Conservation (phyloP, 2,329 filamentous ascomycete species). For the Xylariaceae sp. region DNA sequence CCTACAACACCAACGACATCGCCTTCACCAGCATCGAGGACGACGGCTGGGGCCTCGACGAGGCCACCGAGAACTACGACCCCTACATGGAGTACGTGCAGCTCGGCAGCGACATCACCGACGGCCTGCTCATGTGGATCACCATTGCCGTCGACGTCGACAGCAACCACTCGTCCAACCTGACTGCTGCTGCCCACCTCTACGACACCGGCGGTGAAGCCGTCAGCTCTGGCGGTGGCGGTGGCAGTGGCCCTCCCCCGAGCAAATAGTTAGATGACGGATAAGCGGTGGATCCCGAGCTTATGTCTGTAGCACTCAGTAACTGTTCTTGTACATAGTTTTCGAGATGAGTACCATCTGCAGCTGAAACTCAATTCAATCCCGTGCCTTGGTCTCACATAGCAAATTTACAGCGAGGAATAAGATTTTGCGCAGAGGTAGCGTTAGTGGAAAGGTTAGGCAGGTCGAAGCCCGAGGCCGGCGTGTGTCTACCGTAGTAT, state of each 20-base stretch:
- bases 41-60: slow-evolving; percentile 40
- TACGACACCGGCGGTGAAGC: background rate
- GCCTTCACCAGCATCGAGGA: slow-evolving; percentile 38
- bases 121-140: background rate
- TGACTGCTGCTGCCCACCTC: slow-evolving; percentile 1
- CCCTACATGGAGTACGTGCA: background rate
- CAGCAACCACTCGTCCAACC: background rate
- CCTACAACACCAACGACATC: slow-evolving; percentile 36
- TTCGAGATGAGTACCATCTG: too few relatives aligned
- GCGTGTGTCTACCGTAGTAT: too few relatives aligned
- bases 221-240: background rate
- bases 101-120: background rate
- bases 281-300: too few relatives aligned
- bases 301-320: too few relatives aligned
- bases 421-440: too few relatives aligned
- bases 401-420: too few relatives aligned
- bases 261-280: background rate
- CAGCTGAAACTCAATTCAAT: too few relatives aligned
- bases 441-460: too few relatives aligned
- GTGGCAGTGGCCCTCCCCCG: background rate
- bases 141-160: background rate
- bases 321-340: too few relatives aligned
- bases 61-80: slow-evolving; percentile 11
- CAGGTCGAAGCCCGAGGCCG: too few relatives aligned
- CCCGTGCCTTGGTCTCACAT: too few relatives aligned